Conservation (phyloP, 208 protist species). For the Porcisia hertigi region DNA sequence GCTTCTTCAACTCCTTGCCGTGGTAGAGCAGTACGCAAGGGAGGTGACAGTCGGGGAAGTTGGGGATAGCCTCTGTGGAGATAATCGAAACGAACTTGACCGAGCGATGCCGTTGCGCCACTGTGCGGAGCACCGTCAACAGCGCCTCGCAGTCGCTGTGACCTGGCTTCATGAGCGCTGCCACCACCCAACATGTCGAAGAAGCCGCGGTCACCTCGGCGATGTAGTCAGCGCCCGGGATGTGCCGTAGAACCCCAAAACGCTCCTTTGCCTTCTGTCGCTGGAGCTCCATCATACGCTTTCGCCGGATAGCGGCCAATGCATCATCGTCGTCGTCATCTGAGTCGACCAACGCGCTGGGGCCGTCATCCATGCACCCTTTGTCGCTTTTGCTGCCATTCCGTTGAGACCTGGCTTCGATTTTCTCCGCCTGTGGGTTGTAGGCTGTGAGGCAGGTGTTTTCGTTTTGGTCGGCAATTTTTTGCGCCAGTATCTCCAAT, state of each 20-base stretch:
- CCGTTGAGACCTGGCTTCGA: constrained; percentile 68
- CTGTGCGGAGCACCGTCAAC: constrained; percentile 65
- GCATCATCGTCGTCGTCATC: constrained; percentile 86
- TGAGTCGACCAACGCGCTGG: constrained; percentile 28
- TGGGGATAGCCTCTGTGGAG: constrained; percentile 74
- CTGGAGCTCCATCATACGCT: constrained; percentile 68
- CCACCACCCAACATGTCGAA: constrained; percentile 68
- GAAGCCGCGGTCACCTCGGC: constrained; percentile 84
- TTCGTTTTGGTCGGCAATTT: constrained; percentile 70
- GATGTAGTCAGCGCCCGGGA: constrained; percentile 72
- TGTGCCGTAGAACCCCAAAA: constrained; percentile 76
- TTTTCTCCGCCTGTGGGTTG: constrained; percentile 70
- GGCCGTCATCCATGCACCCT: constrained; percentile 6
- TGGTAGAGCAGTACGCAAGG: constrained; percentile 88
- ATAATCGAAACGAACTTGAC: constrained; percentile 89
- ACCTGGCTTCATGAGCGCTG: constrained; percentile 66
- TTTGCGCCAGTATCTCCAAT: constrained; percentile 78
- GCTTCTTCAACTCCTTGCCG: constrained; percentile 60
- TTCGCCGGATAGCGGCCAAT: constrained; percentile 54
- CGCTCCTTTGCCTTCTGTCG: constrained; percentile 40
- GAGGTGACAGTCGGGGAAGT: constrained; percentile 77
- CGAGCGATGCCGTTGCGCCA: constrained; percentile 63
- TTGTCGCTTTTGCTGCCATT: constrained; percentile 45
- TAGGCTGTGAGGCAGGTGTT: constrained; percentile 72
- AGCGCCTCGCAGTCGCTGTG: constrained; percentile 78